Conservation (phyloP, 2,329 filamentous ascomycete species). For the Trichoderma atroviride region DNA sequence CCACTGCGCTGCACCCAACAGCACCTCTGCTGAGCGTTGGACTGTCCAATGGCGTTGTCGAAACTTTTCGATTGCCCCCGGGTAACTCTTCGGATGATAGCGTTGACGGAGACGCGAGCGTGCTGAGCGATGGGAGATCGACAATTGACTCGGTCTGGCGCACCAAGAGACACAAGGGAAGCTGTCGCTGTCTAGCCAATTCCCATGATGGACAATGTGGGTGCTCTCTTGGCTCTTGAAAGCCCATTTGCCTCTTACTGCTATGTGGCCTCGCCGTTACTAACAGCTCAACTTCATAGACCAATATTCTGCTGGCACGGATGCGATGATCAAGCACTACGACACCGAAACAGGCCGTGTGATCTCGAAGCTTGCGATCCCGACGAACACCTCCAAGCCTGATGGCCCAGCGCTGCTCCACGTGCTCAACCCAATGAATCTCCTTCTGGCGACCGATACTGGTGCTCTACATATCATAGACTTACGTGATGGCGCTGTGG, state of each 20-base stretch:
- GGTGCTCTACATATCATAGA: conserved; percentile 88
- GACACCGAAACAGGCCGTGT: conserved; percentile 66
- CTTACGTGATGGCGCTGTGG: conserved; percentile 64
- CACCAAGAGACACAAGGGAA: conserved; percentile 89
- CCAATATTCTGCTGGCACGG: conserved; percentile 66
- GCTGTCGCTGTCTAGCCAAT: conserved; percentile 81
- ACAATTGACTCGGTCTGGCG: conserved; percentile 83
- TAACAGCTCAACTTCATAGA: conserved; percentile 41
- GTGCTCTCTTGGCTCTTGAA: conserved; percentile 36
- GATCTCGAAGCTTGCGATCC: conserved; percentile 79
- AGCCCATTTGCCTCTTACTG: neutral
- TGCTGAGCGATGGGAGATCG: conserved; percentile 65
- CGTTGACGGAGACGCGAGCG: conserved; percentile 51
- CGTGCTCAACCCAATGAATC: conserved; percentile 80
- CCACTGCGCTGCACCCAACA: conserved; percentile 82
- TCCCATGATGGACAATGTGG: conserved; percentile 73
- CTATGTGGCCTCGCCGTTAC: neutral
- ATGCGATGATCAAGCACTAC: conserved; percentile 61
- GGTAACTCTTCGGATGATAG: conserved; percentile 55
- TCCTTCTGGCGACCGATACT: conserved; percentile 89
- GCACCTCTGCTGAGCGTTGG: conserved; percentile 86
- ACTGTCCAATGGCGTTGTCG: conserved; percentile 80
- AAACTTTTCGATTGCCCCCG: conserved; percentile 74
- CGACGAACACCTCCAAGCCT: conserved; percentile 54
- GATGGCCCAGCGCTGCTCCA: conserved; percentile 83